Evolutionary conservation across 306 rosid species (phyloP).

Genomic region (Myrica gale): DNA sequence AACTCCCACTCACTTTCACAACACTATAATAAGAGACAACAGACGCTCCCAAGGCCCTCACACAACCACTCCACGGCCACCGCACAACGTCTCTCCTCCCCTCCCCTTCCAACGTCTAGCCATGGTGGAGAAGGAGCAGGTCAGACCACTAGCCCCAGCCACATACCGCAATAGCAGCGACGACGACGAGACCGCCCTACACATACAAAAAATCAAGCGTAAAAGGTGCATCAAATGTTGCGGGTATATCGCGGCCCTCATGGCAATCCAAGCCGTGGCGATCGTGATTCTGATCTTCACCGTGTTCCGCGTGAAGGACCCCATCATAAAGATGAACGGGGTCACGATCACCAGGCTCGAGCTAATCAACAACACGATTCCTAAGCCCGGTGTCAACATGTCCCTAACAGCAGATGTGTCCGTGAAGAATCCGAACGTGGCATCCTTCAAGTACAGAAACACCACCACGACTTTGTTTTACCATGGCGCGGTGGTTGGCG

Average conservation of each 20-base stretch:
- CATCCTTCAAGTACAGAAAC: constrained; percentile 54
- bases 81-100: not conserved
- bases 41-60: not conserved
- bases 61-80: not conserved
- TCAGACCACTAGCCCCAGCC: constrained; percentile 43
- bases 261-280: constrained; percentile 26
- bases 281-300: constrained; percentile 45
- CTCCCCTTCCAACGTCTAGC: not conserved
- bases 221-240: constrained; percentile 43
- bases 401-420: constrained; percentile 53
- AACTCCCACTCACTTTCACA: not conserved
- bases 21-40: not conserved
- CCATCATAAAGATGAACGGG: constrained; percentile 47
- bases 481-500: constrained; percentile 42
- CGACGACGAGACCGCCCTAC: not conserved
- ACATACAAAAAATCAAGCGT: not conserved
- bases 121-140: constrained; percentile 52
- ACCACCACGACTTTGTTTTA: constrained; percentile 53
- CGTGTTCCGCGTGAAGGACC: constrained; percentile 50
- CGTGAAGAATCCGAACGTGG: constrained; percentile 54
- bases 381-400: constrained; percentile 45
- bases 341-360: constrained; percentile 36
- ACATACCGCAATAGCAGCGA: constrained; percentile 21
- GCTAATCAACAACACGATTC: constrained; percentile 31
- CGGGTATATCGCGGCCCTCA: constrained; percentile 13